Evolutionary conservation across 805 yeast species (phyloP).

Genomic region (Zygosaccharomyces rouxii): DNA sequence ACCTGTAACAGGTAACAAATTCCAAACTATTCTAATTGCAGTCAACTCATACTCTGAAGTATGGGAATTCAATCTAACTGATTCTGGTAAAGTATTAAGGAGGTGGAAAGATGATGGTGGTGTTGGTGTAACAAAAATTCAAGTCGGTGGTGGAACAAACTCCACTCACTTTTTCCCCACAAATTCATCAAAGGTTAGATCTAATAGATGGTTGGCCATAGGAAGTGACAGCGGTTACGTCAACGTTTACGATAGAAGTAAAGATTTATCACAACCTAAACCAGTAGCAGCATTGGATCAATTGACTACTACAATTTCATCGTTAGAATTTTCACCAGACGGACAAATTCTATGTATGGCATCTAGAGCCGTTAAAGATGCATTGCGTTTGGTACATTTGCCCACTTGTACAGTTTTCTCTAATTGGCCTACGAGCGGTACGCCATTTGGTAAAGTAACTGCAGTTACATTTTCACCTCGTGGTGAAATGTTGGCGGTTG

Average conservation of each 20-base stretch:
- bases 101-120: conserved; percentile 88
- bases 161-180: conserved; percentile 28
- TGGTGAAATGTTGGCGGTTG: conserved; percentile 79
- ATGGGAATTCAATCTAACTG: conserved; percentile 71
- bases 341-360: conserved; percentile 88
- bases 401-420: conserved; percentile 82
- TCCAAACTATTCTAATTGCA: conserved; percentile 43
- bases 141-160: conserved; percentile 56
- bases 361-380: conserved; percentile 79
- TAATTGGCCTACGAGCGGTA: conserved; percentile 97
- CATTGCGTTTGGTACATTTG: conserved; percentile 78
- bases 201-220: conserved; percentile 77
- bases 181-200: conserved; percentile 17
- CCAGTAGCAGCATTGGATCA: conserved; percentile 71
- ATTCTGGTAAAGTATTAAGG: conserved; percentile 45
- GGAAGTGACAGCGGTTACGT: conserved; percentile 90
- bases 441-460: conserved; percentile 94
- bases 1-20: conserved; percentile 23
- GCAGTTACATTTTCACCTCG: conserved; percentile 72
- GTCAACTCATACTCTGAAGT: conserved; percentile 80
- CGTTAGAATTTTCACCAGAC: conserved; percentile 71
- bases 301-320: conserved; percentile 73
- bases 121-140: conserved; percentile 72
- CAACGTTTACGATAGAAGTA: conserved; percentile 64
- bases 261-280: conserved; percentile 28